phyloP scores from a whole-genome alignment of 2,329 filamentous ascomycete genomes.

The Colletotrichum tropicicola region DNA sequence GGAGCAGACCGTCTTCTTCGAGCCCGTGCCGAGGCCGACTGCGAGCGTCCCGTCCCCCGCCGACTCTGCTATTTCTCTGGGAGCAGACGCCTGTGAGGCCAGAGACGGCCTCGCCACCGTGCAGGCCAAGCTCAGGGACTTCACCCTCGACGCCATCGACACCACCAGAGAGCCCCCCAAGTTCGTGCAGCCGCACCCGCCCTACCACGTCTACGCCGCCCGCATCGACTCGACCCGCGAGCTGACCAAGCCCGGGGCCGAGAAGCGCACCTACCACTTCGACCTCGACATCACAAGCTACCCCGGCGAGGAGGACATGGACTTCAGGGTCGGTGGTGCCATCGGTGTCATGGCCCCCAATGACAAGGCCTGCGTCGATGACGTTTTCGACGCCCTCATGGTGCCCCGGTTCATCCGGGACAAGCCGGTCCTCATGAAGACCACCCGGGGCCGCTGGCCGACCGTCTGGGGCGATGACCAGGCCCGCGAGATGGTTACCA shows the following conservation, averaged over 20 bases:
- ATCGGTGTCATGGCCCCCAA: slow-evolving; percentile 95
- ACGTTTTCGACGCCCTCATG: slow-evolving; percentile 82
- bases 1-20: slow-evolving; percentile 77
- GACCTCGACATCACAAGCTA: slow-evolving; percentile 97
- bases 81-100: slow-evolving; percentile 46
- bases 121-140: slow-evolving; percentile 35
- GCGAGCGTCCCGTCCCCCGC: slow-evolving; percentile 48
- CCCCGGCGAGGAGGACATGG: slow-evolving; percentile 81
- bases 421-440: slow-evolving; percentile 82
- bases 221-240: slow-evolving; percentile 86
- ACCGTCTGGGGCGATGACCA: slow-evolving; percentile 97
- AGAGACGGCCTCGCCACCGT: slow-evolving; percentile 37
- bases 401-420: slow-evolving; percentile 85
- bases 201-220: slow-evolving; percentile 91
- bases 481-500: slow-evolving; percentile 86
- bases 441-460: slow-evolving; percentile 86
- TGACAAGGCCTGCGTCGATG: slow-evolving; percentile 77
- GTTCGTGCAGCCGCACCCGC: slow-evolving; percentile 94
- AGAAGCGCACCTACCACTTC: slow-evolving; percentile 98
- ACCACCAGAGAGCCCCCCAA: slow-evolving; percentile 78
- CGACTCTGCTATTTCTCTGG: slow-evolving; percentile 59
- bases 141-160: slow-evolving; percentile 56
- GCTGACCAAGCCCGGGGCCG: slow-evolving; percentile 85
- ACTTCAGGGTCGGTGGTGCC: slow-evolving; percentile 96
- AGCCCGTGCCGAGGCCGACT: slow-evolving; percentile 58